Evolutionary conservation across 345 rosid genomes (phyloP).

Genomic region (Arabis alpina): DNA sequence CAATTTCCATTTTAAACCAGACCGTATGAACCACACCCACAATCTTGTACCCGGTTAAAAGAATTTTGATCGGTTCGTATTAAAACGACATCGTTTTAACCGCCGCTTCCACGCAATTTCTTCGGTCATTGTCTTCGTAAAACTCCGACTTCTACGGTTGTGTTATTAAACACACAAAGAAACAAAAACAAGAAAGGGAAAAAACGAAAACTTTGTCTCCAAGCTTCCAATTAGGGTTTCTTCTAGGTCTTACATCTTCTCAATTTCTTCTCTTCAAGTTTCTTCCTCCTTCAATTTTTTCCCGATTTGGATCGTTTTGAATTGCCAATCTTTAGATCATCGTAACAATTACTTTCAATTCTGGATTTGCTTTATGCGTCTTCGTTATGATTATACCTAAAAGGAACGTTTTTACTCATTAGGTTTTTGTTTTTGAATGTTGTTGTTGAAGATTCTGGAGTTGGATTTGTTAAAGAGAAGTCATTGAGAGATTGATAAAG

Average conservation of each 20-base stretch:
- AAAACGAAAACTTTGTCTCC: slow-evolving; percentile 10
- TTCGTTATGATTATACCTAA: neutral
- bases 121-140: neutral
- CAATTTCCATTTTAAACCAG: too few relatives aligned
- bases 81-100: neutral
- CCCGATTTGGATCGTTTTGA: slow-evolving; percentile 12
- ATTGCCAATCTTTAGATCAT: neutral
- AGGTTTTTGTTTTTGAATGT: neutral
- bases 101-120: slow-evolving; percentile 17
- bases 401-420: neutral
- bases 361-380: neutral
- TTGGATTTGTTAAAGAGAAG: slow-evolving; percentile 17
- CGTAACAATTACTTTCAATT: neutral
- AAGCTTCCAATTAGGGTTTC: slow-evolving; percentile 32
- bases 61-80: neutral
- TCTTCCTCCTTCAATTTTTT: neutral
- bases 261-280: too few relatives aligned
- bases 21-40: too few relatives aligned
- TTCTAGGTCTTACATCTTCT: slow-evolving; percentile 3
- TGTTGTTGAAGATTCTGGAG: slow-evolving; percentile 25
- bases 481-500: slow-evolving; percentile 1
- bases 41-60: too few relatives aligned
- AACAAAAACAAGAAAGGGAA: too few relatives aligned
- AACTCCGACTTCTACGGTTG: slow-evolving; percentile 7
- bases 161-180: neutral